Percentiles rank a stretch among this genome's conserved stretches.
phyloP scores from a whole-genome alignment of 2,329 filamentous ascomycete species.

The Aureobasidium sp. region DNA sequence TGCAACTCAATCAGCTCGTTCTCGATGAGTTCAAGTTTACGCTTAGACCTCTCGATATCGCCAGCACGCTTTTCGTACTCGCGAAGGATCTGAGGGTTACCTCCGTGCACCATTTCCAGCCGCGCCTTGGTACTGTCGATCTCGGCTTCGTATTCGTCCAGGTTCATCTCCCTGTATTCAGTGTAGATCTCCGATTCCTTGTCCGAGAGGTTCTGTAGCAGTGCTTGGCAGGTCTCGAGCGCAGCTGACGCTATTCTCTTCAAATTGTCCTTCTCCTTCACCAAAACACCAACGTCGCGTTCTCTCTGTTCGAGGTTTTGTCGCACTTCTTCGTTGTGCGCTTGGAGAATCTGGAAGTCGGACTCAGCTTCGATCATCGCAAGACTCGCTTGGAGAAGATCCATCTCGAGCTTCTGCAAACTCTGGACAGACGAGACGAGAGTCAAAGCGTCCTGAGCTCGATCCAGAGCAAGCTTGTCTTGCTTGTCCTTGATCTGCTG shows the following conservation, averaged over 20 bases:
- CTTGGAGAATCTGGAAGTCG: constrained; percentile 63
- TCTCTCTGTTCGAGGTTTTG: constrained; percentile 44
- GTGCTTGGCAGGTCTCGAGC: constrained; percentile 18
- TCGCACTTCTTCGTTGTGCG: constrained; percentile 56
- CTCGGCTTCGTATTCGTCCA: constrained; percentile 62
- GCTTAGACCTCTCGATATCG: constrained; percentile 60
- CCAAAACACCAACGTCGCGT: constrained; percentile 33
- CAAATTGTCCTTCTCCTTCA: constrained; percentile 23
- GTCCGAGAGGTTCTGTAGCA: constrained; percentile 23
- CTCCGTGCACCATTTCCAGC: constrained; percentile 72
- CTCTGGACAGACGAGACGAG: constrained; percentile 55
- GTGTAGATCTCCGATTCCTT: constrained; percentile 22
- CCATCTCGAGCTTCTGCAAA: constrained; percentile 56
- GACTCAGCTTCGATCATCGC: constrained; percentile 73
- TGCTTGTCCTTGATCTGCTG: constrained; percentile 39
- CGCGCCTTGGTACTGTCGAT: constrained; percentile 68
- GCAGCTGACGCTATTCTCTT: constrained; percentile 18
- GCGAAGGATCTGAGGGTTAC: constrained; percentile 65
- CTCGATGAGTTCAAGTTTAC: constrained; percentile 51
- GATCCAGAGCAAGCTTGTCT: constrained; percentile 27
- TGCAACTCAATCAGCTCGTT: constrained; percentile 50
- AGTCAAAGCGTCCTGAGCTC: constrained; percentile 40
- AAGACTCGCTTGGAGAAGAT: constrained; percentile 63
- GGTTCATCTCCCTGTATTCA: constrained; percentile 29
- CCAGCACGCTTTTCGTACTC: constrained; percentile 68